Conservation (phyloP, 495 filamentous ascomycete species). For the Geopyxis carbonaria region DNA sequence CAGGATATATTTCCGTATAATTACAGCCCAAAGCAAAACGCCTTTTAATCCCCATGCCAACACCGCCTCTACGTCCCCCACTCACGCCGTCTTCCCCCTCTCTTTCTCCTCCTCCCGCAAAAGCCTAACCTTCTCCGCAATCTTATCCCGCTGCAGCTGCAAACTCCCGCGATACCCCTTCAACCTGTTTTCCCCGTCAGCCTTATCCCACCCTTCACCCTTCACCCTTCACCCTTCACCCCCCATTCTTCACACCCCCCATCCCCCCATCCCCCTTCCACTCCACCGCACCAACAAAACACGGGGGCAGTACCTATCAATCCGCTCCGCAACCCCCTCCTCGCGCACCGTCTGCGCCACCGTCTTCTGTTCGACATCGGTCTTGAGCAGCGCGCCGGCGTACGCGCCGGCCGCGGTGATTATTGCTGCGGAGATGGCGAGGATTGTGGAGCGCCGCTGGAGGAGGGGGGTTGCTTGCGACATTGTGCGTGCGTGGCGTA, state of each 20-base stretch:
- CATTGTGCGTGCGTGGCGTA: too few relatives aligned
- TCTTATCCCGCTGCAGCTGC: slow-evolving; percentile 10
- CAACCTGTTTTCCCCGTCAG: slow-evolving; percentile 8
- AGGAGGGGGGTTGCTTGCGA: slow-evolving; percentile 9
- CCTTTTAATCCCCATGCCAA: too few relatives aligned
- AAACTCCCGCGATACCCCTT: slow-evolving; percentile 13
- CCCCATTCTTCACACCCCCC: background rate
- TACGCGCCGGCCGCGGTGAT: slow-evolving; percentile 20
- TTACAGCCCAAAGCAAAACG: too few relatives aligned
- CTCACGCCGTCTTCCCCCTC: too few relatives aligned
- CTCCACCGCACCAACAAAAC: too few relatives aligned
- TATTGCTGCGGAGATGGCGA: slow-evolving; percentile 12
- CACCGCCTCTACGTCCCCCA: too few relatives aligned
- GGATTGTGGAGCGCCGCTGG: slow-evolving; percentile 12
- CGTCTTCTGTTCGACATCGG: slow-evolving; percentile 8
- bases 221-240: background rate
- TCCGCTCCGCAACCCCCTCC: slow-evolving; percentile 12
- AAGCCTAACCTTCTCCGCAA: slow-evolving; percentile 15
- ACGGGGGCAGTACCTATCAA: slow-evolving; percentile 16
- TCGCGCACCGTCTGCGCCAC: background rate
- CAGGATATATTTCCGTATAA: too few relatives aligned
- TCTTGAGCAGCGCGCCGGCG: slow-evolving; percentile 19
- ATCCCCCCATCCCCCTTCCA: too few relatives aligned
- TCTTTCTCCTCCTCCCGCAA: slow-evolving; percentile 9
- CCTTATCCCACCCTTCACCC: background rate